Percentiles rank a stretch among this genome's conserved stretches.
These are phyloP conservation scores for Aspergillus pseudotamarii DNA, from an alignment of 2,329 filamentous ascomycete species.

Conservation along the genomic window DNA sequence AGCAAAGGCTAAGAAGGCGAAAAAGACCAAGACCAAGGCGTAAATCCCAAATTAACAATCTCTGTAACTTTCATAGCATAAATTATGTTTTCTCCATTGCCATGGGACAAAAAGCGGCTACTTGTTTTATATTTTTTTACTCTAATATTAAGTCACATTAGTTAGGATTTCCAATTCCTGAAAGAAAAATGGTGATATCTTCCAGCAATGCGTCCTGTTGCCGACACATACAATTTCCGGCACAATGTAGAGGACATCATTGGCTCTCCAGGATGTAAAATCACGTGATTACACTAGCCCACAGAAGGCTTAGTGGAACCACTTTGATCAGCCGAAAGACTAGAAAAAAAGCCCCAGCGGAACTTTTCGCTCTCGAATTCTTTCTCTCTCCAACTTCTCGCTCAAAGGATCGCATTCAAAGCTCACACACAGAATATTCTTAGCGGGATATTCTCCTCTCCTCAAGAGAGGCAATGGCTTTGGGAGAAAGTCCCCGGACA, in stretches of 20 bases:
- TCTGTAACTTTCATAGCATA: constrained; percentile 15
- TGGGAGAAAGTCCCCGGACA: constrained; percentile 99
- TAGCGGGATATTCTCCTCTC: constrained; percentile 42
- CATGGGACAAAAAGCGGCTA: background rate
- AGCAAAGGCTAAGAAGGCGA: constrained; percentile 36
- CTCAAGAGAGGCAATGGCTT: constrained; percentile 62
- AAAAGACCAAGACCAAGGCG: constrained; percentile 37
- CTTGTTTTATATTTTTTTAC: background rate
- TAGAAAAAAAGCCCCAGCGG: constrained; percentile 24
- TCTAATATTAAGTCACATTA: background rate
- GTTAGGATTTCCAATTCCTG: background rate
- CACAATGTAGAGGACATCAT: background rate
- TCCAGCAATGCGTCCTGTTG: background rate
- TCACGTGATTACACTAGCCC: background rate
- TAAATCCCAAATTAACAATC: constrained; percentile 9
- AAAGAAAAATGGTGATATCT: background rate
- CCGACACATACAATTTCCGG: background rate
- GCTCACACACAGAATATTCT: constrained; percentile 83
- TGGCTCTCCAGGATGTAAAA: background rate
- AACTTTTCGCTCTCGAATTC: constrained; percentile 26
- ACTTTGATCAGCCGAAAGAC: constrained; percentile 20
- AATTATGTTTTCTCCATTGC: constrained; percentile 5
- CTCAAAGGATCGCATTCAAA: constrained; percentile 99
- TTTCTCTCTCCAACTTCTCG: constrained; percentile 73
- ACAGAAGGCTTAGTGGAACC: constrained; percentile 22